Evolutionary conservation across 129 eudicot genomes (phyloP), one percentile per base, ranked within the genome.

Genomic region (Centella asiatica): DNA sequence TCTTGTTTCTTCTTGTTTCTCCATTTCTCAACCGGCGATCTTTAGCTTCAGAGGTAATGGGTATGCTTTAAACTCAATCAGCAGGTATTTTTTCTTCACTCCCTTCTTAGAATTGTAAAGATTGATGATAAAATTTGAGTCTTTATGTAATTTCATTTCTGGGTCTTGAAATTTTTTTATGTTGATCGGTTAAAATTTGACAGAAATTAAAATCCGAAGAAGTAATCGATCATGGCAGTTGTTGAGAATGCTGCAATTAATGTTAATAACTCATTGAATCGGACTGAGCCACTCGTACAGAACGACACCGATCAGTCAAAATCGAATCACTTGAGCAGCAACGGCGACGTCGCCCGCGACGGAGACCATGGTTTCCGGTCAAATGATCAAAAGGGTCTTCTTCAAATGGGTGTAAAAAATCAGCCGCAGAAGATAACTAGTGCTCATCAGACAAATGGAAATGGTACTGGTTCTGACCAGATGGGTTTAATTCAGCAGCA

Each of bases 191-290:
- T 22, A 47, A 45, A 14, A 10, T 37, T 45, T n/a, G 1, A 59
- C 73, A 50, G 68, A 39, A 58, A 34, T 22, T 39, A 62, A 25
- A 39, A 19, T 23, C 28, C 39, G 37, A 52, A 40, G 60, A 50
- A 65, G 57, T 39, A 44, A 28, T 34, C 57, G 76, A 69, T 65
- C 82, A 88, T 88, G 96, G 86, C 94, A 46, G 78, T 88, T 75
- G 89, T 81, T 61, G 96, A 83, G 61, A 86, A 82, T 74, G 78
- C 71, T 55, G 84, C 66, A 28, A 56, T 66, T 31, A 46, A 42
- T 44, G 64, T 67, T 36, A 32, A 19, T 28, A 46, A 63, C 46
- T 45, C 86, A 34, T 72, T 76, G 47, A 80, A 74, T 75, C 82
- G 50, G 75, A 69, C 72, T 2, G 88, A 69, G 57, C 64, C 74